phyloP scores from a whole-genome alignment of 2,329 filamentous ascomycete species.

The Colletotrichum liriopes region DNA sequence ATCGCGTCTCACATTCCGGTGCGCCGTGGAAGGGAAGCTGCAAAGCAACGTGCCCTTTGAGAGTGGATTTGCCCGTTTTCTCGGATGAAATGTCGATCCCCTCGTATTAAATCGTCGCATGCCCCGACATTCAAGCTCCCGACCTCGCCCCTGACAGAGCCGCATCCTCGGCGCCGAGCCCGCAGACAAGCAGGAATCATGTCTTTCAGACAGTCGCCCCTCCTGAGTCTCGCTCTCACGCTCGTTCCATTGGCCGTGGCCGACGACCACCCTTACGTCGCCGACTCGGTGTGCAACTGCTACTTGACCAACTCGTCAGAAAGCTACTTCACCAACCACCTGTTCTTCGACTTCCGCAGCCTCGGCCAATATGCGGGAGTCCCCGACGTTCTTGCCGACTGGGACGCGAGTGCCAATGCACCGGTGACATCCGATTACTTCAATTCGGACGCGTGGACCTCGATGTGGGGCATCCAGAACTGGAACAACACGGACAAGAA shows the following conservation, averaged over 20 bases:
- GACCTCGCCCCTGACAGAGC: conserved; percentile 6
- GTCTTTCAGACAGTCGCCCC: conserved; percentile 44
- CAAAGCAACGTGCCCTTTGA: conserved; percentile 19
- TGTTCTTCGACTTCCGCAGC: conserved; percentile 66
- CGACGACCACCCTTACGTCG: conserved; percentile 44
- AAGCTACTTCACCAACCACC: conserved; percentile 61
- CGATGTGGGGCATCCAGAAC: conserved; percentile 56
- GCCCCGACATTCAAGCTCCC: background rate
- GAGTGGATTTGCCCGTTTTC: background rate
- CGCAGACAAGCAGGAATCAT: conserved; percentile 24
- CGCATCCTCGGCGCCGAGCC: conserved; percentile 11
- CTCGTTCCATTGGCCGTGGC: conserved; percentile 24
- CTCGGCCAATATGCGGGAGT: conserved; percentile 57
- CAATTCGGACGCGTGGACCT: conserved; percentile 52
- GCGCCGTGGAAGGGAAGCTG: conserved; percentile 13
- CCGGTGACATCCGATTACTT: conserved; percentile 58
- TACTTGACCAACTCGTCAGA: conserved; percentile 64
- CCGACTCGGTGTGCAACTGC: conserved; percentile 61
- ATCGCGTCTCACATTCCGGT: conserved; percentile 41
- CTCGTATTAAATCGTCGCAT: conserved; percentile 17
- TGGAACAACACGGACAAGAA: conserved; percentile 56
- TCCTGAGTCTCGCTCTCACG: conserved; percentile 39
- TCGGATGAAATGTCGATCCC: background rate
- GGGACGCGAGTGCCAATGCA: conserved; percentile 50
- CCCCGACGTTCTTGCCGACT: conserved; percentile 51